These are phyloP conservation scores for Rhizopus stolonifer DNA, from an alignment of 371 early-diverging fungal species.

Conservation along the genomic window DNA sequence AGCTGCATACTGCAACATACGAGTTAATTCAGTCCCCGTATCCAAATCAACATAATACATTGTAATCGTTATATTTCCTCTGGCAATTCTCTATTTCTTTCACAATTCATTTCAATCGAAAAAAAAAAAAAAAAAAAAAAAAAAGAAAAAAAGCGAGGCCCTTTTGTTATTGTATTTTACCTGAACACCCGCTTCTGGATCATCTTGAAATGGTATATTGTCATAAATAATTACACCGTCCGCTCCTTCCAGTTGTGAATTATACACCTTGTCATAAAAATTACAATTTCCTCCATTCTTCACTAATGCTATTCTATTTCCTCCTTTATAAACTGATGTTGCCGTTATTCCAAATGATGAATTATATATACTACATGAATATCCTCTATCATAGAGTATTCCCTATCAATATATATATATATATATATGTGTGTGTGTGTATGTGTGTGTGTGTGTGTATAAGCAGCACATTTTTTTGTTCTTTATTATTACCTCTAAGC, in stretches of 20 bases:
- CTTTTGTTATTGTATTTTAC: constrained; percentile 3
- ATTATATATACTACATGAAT: constrained; percentile 32
- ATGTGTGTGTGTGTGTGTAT: background rate
- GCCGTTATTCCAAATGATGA: constrained; percentile 14
- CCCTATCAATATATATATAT: constrained; percentile 23
- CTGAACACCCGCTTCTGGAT: constrained; percentile 29
- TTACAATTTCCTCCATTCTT: constrained; percentile 35
- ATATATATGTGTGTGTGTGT: no score
- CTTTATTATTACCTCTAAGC: constrained; percentile 20
- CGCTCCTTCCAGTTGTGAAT: constrained; percentile 40
- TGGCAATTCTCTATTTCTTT: constrained; percentile 27
- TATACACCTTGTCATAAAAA: constrained; percentile 35
- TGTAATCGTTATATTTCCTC: constrained; percentile 35
- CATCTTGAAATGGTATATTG: constrained; percentile 38
- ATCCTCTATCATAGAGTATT: constrained; percentile 43
- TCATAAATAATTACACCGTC: constrained; percentile 42
- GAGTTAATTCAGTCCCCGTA: constrained; percentile 29
- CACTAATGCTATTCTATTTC: constrained; percentile 43
- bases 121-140: no score
- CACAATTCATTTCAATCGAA: no score
- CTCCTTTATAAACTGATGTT: constrained; percentile 20
- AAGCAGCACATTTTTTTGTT: background rate
- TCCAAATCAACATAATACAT: constrained; percentile 42
- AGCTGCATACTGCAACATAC: constrained; percentile 24
- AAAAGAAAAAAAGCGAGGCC: no score